Evolutionary conservation across 495 filamentous ascomycete species (phyloP).

Genomic region (Oidiodendron maius): DNA sequence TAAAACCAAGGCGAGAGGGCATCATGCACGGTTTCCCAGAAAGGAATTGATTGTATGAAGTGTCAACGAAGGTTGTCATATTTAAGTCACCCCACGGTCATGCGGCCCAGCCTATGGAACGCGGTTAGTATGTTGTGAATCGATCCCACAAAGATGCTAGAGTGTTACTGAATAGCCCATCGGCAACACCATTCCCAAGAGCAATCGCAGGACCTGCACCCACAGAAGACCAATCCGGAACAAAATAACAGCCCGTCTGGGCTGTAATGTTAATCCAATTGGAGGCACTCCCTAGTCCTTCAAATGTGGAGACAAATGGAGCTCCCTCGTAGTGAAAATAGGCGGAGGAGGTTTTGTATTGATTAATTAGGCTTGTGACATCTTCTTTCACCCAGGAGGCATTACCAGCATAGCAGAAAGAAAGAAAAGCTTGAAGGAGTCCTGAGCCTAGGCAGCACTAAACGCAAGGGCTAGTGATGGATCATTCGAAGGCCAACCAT

Average conservation of each 20-base stretch:
- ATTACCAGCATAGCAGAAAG: slow-evolving; percentile 43
- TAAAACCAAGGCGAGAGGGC: slow-evolving; percentile 81
- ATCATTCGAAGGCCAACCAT: slow-evolving; percentile 30
- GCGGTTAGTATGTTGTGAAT: too few relatives aligned
- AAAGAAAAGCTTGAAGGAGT: slow-evolving; percentile 52
- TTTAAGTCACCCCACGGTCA: slow-evolving; percentile 12
- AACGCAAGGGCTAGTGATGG: slow-evolving; percentile 37
- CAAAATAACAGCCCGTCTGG: slow-evolving; percentile 23
- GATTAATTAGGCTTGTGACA: slow-evolving; percentile 35
- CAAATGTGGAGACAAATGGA: slow-evolving; percentile 56
- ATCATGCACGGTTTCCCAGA: slow-evolving; percentile 66
- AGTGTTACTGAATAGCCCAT: slow-evolving; percentile 19
- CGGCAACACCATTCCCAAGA: neutral
- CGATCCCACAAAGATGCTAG: too few relatives aligned
- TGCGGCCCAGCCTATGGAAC: slow-evolving; percentile 16
- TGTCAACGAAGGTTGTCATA: slow-evolving; percentile 9
- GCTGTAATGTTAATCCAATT: slow-evolving; percentile 29
- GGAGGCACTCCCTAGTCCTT: slow-evolving; percentile 30
- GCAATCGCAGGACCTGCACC: slow-evolving; percentile 4
- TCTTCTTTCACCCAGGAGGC: slow-evolving; percentile 37
- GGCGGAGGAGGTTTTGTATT: slow-evolving; percentile 30
- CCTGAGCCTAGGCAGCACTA: slow-evolving; percentile 35
- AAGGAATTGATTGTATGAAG: slow-evolving; percentile 20
- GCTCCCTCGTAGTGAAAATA: slow-evolving; percentile 40
- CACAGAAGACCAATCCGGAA: slow-evolving; percentile 29